Conservation (phyloP, 257 asterid species). For the Solanum boliviense region DNA sequence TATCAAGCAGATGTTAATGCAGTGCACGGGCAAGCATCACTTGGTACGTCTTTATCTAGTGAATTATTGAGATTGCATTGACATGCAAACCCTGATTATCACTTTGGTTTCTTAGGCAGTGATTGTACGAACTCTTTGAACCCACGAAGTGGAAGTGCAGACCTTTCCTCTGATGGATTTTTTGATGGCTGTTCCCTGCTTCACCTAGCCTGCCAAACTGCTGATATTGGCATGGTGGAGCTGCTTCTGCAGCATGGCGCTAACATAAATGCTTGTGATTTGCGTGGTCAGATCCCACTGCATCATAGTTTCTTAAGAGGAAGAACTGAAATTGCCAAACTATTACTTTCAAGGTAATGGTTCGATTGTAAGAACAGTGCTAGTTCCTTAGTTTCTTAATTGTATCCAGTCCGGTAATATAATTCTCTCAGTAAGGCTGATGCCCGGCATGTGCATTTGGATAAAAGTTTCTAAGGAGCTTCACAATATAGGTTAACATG, state of each 20-base stretch:
- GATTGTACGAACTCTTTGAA: constrained; percentile 23
- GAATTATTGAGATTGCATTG: constrained; percentile 3
- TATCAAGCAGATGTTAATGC: constrained; percentile 65
- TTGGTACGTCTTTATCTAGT: constrained; percentile 22
- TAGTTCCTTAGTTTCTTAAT: background rate
- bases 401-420: background rate
- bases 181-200: constrained; percentile 69
- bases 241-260: constrained; percentile 90
- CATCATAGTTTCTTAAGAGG: constrained; percentile 71
- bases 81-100: constrained; percentile 10
- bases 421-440: background rate
- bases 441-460: background rate
- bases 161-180: constrained; percentile 19
- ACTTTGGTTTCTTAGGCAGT: constrained; percentile 23
- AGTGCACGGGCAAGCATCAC: constrained; percentile 36
- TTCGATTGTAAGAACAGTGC: background rate
- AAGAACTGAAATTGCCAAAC: constrained; percentile 46
- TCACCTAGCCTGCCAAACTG: constrained; percentile 88
- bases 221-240: constrained; percentile 87
- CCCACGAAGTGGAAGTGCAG: constrained; percentile 22
- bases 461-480: background rate
- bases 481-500: background rate
- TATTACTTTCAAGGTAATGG: constrained; percentile 59
- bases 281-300: constrained; percentile 64
- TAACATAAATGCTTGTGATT: constrained; percentile 41